Percentiles rank a stretch among this genome's conserved stretches.
Conservation (phyloP, 345 rosid species). For the Chamaenerion angustifolium region DNA sequence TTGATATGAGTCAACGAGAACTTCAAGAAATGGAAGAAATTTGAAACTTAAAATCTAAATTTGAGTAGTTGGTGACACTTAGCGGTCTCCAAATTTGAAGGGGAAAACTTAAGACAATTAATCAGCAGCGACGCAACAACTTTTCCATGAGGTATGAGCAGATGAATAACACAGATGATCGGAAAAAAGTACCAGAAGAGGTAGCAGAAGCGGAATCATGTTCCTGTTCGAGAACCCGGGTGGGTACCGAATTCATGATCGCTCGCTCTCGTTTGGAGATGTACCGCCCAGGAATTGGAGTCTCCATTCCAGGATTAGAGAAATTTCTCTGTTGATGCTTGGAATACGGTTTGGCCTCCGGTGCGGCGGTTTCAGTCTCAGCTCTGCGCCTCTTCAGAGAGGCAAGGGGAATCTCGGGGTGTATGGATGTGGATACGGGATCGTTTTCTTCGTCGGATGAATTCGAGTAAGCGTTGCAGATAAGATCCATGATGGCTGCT, state of each 20-base stretch:
- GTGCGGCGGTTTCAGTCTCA: slow-evolving; percentile 6
- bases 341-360: slow-evolving; percentile 11
- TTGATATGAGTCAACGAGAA: too few species aligned
- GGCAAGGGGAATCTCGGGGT: not conserved
- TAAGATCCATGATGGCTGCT: slow-evolving; percentile 33
- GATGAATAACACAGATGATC: not conserved
- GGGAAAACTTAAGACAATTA: too few species aligned
- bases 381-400: slow-evolving; percentile 16
- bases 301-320: slow-evolving; percentile 15
- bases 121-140: too few species aligned
- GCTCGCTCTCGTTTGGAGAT: slow-evolving; percentile 63
- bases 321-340: not conserved
- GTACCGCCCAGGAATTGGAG: slow-evolving; percentile 48
- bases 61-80: too few species aligned
- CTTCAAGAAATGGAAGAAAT: too few species aligned
- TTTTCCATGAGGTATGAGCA: too few species aligned
- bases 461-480: slow-evolving; percentile 32
- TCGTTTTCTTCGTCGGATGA: slow-evolving; percentile 32
- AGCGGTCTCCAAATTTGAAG: too few species aligned
- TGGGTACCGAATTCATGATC: slow-evolving; percentile 9
- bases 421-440: slow-evolving; percentile 3
- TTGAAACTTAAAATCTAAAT: too few species aligned
- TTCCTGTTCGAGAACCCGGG: slow-evolving; percentile 1
- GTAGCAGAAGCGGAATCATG: slow-evolving; percentile 8
- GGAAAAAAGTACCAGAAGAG: slow-evolving; percentile 26